Conservation (phyloP, 352 stramenopile genomes). For the Pythium scleroteichum region DNA sequence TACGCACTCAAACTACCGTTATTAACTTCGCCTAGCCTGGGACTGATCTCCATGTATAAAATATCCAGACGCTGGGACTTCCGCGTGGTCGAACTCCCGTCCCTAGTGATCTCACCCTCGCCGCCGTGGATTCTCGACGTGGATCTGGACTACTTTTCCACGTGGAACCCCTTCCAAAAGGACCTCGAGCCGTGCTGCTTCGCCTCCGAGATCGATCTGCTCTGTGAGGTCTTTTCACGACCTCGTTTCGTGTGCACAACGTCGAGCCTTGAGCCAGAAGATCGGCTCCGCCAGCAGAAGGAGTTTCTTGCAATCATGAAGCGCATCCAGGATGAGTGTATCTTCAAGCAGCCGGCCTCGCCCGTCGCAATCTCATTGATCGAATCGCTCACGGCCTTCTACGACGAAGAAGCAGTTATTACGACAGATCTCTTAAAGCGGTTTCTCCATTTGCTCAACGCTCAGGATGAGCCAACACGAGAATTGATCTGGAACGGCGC, state of each 20-base stretch:
- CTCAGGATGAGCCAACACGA: slow-evolving; percentile 25
- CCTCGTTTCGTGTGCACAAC: slow-evolving; percentile 36
- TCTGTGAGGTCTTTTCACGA: slow-evolving; percentile 44
- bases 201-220: slow-evolving; percentile 9
- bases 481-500: slow-evolving; percentile 48
- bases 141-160: slow-evolving; percentile 91
- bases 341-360: slow-evolving; percentile 13
- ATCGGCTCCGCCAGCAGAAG: slow-evolving; percentile 28
- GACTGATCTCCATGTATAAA: slow-evolving; percentile 1
- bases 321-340: slow-evolving; percentile 27
- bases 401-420: slow-evolving; percentile 13
- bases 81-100: slow-evolving; percentile 10
- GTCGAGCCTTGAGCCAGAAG: slow-evolving; percentile 24
- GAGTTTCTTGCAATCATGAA: slow-evolving; percentile 43
- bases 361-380: slow-evolving; percentile 4
- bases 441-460: not conserved
- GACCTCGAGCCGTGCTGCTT: slow-evolving; percentile 39
- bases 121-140: slow-evolving; percentile 72
- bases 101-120: not conserved
- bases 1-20: slow-evolving; percentile 7
- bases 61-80: slow-evolving; percentile 47
- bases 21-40: not conserved
- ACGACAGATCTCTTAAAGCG: not conserved
- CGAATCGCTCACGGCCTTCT: slow-evolving; percentile 31
- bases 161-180: slow-evolving; percentile 82